A percentile compares a stretch with the other conserved stretches of the same genome.
Evolutionary conservation across 106 monocot species (phyloP).

Genomic region (Apostasia shenzhenica): DNA sequence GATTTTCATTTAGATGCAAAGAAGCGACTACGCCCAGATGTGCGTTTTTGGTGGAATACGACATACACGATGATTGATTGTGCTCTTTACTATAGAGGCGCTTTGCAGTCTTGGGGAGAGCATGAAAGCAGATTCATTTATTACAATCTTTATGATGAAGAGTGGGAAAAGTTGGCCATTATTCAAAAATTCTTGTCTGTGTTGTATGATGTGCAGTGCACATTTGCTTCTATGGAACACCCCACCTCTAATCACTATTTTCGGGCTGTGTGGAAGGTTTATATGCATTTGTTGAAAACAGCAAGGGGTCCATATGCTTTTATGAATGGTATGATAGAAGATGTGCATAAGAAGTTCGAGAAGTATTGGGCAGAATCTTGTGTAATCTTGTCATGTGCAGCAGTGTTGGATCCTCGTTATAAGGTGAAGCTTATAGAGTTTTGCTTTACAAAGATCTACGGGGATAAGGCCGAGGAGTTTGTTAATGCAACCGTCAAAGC

Average conservation of each 20-base stretch:
- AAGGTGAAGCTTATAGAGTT: conserved; percentile 17
- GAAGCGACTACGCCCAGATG: conserved; percentile 11
- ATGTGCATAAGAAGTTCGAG: conserved; percentile 13
- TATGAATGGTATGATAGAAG: background rate
- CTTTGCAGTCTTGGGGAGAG: conserved; percentile 2
- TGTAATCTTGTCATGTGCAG: conserved; percentile 10
- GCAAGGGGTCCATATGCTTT: conserved; percentile 1
- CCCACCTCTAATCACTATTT: conserved; percentile 12
- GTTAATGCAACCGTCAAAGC: background rate
- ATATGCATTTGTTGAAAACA: conserved; percentile 7
- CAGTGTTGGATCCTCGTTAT: conserved; percentile 11
- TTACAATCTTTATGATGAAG: conserved; percentile 6
- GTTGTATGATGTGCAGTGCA: conserved; percentile 6
- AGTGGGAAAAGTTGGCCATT: conserved; percentile 4
- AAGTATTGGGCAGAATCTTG: conserved; percentile 11
- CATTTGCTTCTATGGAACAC: conserved; percentile 1
- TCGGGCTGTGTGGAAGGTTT: conserved; percentile 13
- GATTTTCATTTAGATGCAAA: conserved; percentile 1
- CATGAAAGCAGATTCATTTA: background rate
- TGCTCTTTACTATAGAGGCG: conserved; percentile 2
- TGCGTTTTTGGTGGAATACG: conserved; percentile 15
- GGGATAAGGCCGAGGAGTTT: conserved; percentile 6
- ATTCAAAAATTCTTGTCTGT: conserved; percentile 8
- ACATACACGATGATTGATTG: conserved; percentile 17
- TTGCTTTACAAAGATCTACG: conserved; percentile 12